Conservation (phyloP, 1,284 basidiomycete species). For the Agroathelia rolfsii region DNA sequence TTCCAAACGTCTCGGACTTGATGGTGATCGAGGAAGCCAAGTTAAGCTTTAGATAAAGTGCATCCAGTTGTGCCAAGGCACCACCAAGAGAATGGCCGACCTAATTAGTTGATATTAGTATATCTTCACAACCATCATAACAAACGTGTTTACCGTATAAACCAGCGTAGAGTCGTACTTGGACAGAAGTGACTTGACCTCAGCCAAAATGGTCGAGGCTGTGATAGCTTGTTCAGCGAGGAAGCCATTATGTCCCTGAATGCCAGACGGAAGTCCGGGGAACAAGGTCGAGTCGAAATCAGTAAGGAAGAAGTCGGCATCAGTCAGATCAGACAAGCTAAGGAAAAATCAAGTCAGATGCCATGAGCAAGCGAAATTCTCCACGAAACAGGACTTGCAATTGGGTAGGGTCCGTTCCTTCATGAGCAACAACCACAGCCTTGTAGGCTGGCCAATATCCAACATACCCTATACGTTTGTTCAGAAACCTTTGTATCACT, state of each 20-base stretch:
- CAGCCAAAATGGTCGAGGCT: slow-evolving; percentile 25
- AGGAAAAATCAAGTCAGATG: slow-evolving; percentile 8
- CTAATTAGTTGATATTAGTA: too few relatives aligned
- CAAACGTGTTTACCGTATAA: too few relatives aligned
- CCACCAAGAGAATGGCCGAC: slow-evolving; percentile 31
- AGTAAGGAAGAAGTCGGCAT: slow-evolving; percentile 28
- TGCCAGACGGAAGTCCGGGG: slow-evolving; percentile 30
- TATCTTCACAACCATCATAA: too few relatives aligned
- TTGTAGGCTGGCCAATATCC: slow-evolving; percentile 35
- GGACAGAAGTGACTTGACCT: slow-evolving; percentile 24
- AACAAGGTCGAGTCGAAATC: slow-evolving; percentile 33
- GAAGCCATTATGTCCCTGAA: slow-evolving; percentile 41
- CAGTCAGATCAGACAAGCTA: slow-evolving; percentile 37
- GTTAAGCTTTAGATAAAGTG: slow-evolving; percentile 26
- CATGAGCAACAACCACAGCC: slow-evolving; percentile 38
- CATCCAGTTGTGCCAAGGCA: slow-evolving; percentile 29
- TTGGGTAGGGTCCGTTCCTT: slow-evolving; percentile 42
- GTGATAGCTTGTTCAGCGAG: slow-evolving; percentile 33
- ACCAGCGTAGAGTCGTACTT: too few relatives aligned
- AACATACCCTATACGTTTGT: slow-evolving; percentile 28
- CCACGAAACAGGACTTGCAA: slow-evolving; percentile 21
- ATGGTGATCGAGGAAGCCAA: slow-evolving; percentile 24
- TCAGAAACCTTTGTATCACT: slow-evolving; percentile 2
- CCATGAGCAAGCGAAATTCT: slow-evolving; percentile 1
- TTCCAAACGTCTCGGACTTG: slow-evolving; percentile 29